Base-by-base conservation (phyloP, 2,329 filamentous ascomycete genomes). In the Eutypa lata region DNA sequence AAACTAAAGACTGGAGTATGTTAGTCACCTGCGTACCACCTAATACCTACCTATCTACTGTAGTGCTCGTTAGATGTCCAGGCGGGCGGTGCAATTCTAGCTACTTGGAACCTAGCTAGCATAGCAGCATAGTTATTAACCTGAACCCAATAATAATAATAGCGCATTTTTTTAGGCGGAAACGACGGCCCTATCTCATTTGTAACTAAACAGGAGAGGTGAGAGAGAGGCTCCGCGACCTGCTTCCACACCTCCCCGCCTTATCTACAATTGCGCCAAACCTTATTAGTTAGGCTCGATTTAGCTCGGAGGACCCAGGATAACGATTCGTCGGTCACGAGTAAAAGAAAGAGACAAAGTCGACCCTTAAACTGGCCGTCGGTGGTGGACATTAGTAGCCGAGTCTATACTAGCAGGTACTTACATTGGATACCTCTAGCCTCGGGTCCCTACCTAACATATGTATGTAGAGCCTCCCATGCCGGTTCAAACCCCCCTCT, bases 301-400 rank as follows among this genome's bases (percentile, higher is more conserved):
- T 45, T 45, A 26, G 22, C 22, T 18, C 26, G 42, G 45, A 46
- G 50, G 50, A 60, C 57, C 54, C 51, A 49, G 50, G 53, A 48
- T 56, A 53, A 50, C 51, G 46, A 57, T 48, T 53, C 51, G 56
- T 53, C 53, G 55, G 57, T 55, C 21, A 38, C 13, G 35, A 16
- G 13, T 38, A 6, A 18, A 16, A 38, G 35, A 38, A 38, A 38
- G 35, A 38, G 35, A 18, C 13, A 31, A 31, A 10, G 26, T 10
- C 26, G 26, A 31, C 26, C 26, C 26, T 31, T 10, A 31, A 31
- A 31, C 6, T 31, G 26, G 26, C 26, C 26, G 10, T 31, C 26
- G 26, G 26, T 31, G 26, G 26, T 31, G 26, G 10, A 5, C 26
- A 31, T 31, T 31, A 31, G 26, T 5, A 31, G 26, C 26, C 26